Base-by-base conservation (phyloP, 2,329 filamentous ascomycete species). In the Trichoderma oligosporum region DNA sequence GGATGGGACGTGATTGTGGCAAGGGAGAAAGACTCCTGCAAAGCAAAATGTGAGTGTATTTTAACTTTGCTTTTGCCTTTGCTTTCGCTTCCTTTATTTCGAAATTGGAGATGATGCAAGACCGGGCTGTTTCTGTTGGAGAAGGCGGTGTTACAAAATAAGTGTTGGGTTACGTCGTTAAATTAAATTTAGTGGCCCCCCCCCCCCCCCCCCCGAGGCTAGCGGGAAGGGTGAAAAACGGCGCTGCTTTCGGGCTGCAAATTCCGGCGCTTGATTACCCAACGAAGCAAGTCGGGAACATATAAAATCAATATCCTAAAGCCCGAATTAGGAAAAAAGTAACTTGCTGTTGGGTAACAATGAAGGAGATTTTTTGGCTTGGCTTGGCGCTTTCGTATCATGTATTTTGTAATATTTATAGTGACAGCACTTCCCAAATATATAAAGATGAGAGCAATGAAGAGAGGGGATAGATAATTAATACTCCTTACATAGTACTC, bases 1-100 rank as follows among this genome's bases (percentile, higher is more conserved):
- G 60, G 54, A 62, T 56, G 61, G 58, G 63, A 66, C 59, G 63
- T 63, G 66, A 63, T 60, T 59, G 45, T n/a, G 38, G 31, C 41
- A 18, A 49, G 12, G 31, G 31, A 41, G 38, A 18, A 11, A 25
- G 22, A 5, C 39, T 46, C 39, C 11, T n/a, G 12, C 25, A n/a
- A 16, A 24, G 18, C n/a, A 22, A 16, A 35, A 33, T 14, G 18
- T 12, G 14, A 18, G 7, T 18, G 5, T 25, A 2, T 18, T 9
- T 25, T 12, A 3, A 20, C 6, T 31, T 31, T 11, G 6, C 11
- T 11, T 31, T 31, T 31, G 6, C n/a, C 18, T 31, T 20, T 20
- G 29, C 36, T 20, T 38, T 18, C 27, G 27, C 29, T 11, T 14
- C 24, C 33, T 31, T 36, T 33, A n/a, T 6, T 27, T 62, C 59